A percentile compares a stretch with the other conserved stretches of the same genome.
phyloP scores from a whole-genome alignment of 2,329 filamentous ascomycete genomes.

The Bipolaris cookei region DNA sequence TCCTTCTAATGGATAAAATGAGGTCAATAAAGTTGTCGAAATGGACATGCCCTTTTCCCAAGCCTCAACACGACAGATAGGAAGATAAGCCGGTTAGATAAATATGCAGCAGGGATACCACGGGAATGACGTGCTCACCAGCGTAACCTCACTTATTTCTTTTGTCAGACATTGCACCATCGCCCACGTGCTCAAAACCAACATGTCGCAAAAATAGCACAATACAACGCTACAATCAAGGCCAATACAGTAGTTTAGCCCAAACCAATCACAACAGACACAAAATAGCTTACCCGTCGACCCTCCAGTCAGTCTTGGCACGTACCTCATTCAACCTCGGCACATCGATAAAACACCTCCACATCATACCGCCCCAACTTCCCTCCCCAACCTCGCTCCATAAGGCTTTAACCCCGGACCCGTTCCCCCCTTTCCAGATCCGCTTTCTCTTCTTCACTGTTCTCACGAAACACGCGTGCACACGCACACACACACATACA shows the following conservation, averaged over 20 bases:
- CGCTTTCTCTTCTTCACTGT: too few species aligned
- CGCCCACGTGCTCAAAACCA: not conserved
- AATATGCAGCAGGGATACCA: not conserved
- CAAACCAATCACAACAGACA: constrained; percentile 10
- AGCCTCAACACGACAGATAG: not conserved
- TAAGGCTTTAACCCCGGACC: too few species aligned
- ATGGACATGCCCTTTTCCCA: not conserved
- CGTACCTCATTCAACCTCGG: constrained; percentile 10
- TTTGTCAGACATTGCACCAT: not conserved
- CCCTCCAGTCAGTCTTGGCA: not conserved
- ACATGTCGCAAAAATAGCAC: not conserved
- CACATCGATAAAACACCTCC: constrained; percentile 2
- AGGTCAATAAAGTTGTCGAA: not conserved
- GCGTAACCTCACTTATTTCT: not conserved
- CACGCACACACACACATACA: too few species aligned
- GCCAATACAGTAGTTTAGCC: not conserved
- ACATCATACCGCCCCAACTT: not conserved
- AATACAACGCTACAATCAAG: too few species aligned
- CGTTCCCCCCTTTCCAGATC: too few species aligned
- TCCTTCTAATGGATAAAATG: not conserved
- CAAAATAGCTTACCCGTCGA: constrained; percentile 2
- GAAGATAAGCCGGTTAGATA: not conserved
- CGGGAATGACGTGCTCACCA: not conserved
- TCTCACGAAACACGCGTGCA: too few species aligned
- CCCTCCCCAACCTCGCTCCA: too few species aligned